These are phyloP conservation scores for Kregervanrija fluxuum DNA, from an alignment of 805 yeast genomes.

Conservation along the genomic window DNA sequence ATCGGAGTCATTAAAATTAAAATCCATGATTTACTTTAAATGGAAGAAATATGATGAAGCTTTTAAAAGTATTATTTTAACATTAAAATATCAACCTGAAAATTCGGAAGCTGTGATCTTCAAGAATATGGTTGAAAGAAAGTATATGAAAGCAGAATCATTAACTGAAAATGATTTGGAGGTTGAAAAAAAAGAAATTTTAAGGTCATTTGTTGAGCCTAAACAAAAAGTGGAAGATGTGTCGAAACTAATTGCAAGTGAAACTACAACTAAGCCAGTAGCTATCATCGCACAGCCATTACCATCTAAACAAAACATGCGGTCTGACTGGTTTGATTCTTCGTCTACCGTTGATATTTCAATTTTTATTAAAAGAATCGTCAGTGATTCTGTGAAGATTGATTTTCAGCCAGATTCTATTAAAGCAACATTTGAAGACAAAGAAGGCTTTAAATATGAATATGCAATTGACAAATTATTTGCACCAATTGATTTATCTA, in stretches of 20 bases:
- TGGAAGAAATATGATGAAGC: constrained; percentile 37
- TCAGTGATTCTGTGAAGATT: constrained; percentile 39
- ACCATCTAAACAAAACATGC: constrained; percentile 27
- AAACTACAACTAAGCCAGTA: not conserved
- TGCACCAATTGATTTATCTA: constrained; percentile 39
- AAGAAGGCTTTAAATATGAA: constrained; percentile 40
- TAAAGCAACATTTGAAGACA: constrained; percentile 39
- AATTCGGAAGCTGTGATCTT: constrained; percentile 45
- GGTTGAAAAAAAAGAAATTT: constrained; percentile 1
- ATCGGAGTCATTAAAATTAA: constrained; percentile 41
- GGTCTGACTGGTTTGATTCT: constrained; percentile 73
- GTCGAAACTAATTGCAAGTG: not conserved
- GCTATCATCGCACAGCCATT: not conserved
- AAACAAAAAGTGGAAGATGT: not conserved
- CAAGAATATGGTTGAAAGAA: constrained; percentile 32
- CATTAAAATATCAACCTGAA: constrained; percentile 34
- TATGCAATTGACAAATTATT: constrained; percentile 49
- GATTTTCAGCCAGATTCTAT: constrained; percentile 32
- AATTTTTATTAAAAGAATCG: constrained; percentile 62
- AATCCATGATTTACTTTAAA: constrained; percentile 41
- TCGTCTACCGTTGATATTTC: constrained; percentile 50
- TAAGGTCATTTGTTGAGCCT: not conserved
- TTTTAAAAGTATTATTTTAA: constrained; percentile 32
- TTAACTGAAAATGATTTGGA: constrained; percentile 12
- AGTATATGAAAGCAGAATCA: constrained; percentile 29